Evolutionary conservation across 768 basidiomycete species (phyloP).

Genomic region (Suillus alpinus): DNA sequence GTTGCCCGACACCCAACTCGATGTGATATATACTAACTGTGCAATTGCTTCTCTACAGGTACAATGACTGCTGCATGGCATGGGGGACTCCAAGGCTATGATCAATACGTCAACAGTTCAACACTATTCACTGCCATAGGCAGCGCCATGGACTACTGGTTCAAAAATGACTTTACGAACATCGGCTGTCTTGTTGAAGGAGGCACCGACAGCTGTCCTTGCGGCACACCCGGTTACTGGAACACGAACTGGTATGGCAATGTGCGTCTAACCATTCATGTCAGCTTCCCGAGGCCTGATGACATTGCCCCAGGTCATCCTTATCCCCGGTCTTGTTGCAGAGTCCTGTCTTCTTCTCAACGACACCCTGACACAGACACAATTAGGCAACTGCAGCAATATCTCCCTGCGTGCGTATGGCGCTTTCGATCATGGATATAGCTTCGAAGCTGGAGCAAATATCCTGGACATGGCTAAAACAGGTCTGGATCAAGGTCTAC

Average conservation of each 20-base stretch:
- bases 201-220: conserved; percentile 53
- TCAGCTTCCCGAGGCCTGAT: not conserved
- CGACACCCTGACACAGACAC: conserved; percentile 39
- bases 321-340: conserved; percentile 56
- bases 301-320: conserved; percentile 43
- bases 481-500: conserved; percentile 49
- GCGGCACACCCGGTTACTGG: conserved; percentile 50
- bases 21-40: not conserved
- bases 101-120: conserved; percentile 41
- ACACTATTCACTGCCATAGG: conserved; percentile 40
- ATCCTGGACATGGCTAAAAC: conserved; percentile 62
- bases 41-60: conserved; percentile 27
- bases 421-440: conserved; percentile 42
- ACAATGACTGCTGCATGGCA: conserved; percentile 57
- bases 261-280: conserved; percentile 27
- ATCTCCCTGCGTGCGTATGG: conserved; percentile 53
- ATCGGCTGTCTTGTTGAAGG: conserved; percentile 53
- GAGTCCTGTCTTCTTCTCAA: conserved; percentile 56
- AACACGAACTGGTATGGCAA: conserved; percentile 69
- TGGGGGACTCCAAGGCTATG: conserved; percentile 43
- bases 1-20: conserved; percentile 10
- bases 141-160: conserved; percentile 62
- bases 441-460: conserved; percentile 62
- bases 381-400: conserved; percentile 44
- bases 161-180: conserved; percentile 54